Base-by-base conservation (phyloP, 345 rosid species). In the Conringia planisiliqua region DNA sequence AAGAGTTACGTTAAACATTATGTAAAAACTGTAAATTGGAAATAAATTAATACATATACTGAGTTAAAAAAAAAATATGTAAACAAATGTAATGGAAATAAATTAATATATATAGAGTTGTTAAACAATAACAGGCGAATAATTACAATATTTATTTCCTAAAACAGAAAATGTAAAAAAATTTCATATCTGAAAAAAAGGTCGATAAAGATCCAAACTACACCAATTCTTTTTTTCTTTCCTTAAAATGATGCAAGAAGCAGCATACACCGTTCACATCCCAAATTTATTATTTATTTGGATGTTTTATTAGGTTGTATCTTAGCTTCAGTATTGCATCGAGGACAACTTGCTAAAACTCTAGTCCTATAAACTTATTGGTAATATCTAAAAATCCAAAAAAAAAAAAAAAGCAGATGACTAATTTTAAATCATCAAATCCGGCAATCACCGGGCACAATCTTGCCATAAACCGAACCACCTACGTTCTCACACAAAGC, bases 401-500 rank as follows among this genome's bases (percentile, higher is more conserved):
- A 46, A 46, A 46, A 17, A 1, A 32, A 32, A 32, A 32, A 13
- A 38, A 58, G 38, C 10, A 9, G 7, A 38, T 17, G 7, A 38
- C 38, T 14, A 68, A n/a, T 30, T 52, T 18, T 39, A 67, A 14
- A 52, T 71, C 72, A 71, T 48, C 72, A 58, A 12, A 59, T 18
- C 73, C 11, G 30, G 18, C 81, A 78, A 17, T 51, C 8, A 3
- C 11, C 32, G 16, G 77, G 81, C 22, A 78, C 77, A 7, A 66
- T 59, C 59, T 32, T 78, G 17, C 81, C 81, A 59, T 3, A 27
- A 24, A 72, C 56, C 24, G 24, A 43, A 30, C 78, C 87, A 43
- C 18, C 44, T 13, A 74, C 83, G 52, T 81, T 70, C 56, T 67
- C 54, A 65, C 87, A 84, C 42, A 26, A 22, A 12, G 85, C 65